A percentile compares a stretch with the other conserved stretches of the same genome.
Evolutionary conservation across 306 rosid species (phyloP).

Genomic region (Quercus ilex): DNA sequence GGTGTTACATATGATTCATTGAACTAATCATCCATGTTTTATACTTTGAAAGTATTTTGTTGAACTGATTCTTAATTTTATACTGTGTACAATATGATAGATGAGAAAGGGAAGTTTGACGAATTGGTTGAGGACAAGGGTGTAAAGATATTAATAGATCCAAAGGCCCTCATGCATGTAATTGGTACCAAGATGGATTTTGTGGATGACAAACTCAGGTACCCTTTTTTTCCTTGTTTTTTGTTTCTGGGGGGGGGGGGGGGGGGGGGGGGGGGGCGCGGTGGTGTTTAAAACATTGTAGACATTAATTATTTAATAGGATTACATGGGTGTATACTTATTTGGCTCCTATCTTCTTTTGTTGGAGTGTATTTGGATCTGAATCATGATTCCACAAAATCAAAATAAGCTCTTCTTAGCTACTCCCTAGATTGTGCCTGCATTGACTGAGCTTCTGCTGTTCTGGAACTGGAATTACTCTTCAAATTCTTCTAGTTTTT

Average conservation of each 20-base stretch:
- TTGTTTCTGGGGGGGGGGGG: not conserved
- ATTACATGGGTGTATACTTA: not conserved
- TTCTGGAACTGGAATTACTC: not conserved
- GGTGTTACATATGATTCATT: not conserved
- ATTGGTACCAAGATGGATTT: conserved; percentile 98
- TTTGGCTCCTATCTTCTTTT: not conserved
- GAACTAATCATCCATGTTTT: not conserved
- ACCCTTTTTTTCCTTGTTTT: not conserved
- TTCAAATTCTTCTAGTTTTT: not conserved
- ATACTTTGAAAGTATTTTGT: not conserved
- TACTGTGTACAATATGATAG: conserved; percentile 36
- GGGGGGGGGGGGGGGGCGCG: too few relatives aligned
- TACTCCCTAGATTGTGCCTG: not conserved
- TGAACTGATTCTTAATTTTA: not conserved
- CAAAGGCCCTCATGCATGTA: conserved; percentile 97
- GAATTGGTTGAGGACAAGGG: conserved; percentile 91
- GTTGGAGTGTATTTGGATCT: not conserved
- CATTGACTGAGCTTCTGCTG: not conserved
- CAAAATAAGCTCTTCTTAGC: not conserved
- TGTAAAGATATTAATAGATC: conserved; percentile 86
- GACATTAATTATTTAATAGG: not conserved
- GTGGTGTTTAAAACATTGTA: not conserved
- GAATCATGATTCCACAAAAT: not conserved
- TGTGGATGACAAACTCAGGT: conserved; percentile 93
- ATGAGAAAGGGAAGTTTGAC: conserved; percentile 90